A percentile compares a stretch with the other conserved stretches of the same genome.
Conservation (phyloP, 2,329 filamentous ascomycete genomes). For the Alternaria ethzedia region DNA sequence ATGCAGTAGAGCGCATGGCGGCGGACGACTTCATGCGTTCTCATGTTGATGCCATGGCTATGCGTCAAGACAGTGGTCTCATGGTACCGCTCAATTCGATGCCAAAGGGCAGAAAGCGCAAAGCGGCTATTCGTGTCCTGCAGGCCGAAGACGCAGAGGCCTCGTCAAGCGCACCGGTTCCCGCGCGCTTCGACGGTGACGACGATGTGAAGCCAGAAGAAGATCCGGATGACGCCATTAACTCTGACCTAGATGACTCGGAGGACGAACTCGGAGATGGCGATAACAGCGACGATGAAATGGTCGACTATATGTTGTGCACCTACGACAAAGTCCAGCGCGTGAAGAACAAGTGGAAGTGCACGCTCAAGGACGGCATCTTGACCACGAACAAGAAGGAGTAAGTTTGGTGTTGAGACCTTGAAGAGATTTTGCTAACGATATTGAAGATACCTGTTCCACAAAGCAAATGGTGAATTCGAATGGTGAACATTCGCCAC, state of each 20-base stretch:
- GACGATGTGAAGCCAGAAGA: conserved; percentile 63
- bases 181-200: conserved; percentile 61
- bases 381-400: conserved; percentile 93
- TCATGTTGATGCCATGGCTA: conserved; percentile 69
- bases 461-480: conserved; percentile 96
- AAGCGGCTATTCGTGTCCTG: conserved; percentile 43
- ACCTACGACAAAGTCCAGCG: conserved; percentile 99
- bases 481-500: conserved; percentile 73
- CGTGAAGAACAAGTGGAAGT: conserved; percentile 98
- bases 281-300: conserved; percentile 83
- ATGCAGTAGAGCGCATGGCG: conserved; percentile 58
- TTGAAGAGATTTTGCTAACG: conserved; percentile 10
- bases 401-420: conserved; percentile 52
- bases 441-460: conserved; percentile 80
- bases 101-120: conserved; percentile 51
- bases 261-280: conserved; percentile 84
- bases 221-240: conserved; percentile 91
- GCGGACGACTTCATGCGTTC: conserved; percentile 73
- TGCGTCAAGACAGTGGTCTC: conserved; percentile 75
- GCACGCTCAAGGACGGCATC: conserved; percentile 94
- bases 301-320: conserved; percentile 93
- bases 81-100: conserved; percentile 74
- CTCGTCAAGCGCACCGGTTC: conserved; percentile 30
- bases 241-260: conserved; percentile 94
- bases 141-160: conserved; percentile 63